Conservation (phyloP, 441 rosid species). For the Arabidopsis hybrid region DNA sequence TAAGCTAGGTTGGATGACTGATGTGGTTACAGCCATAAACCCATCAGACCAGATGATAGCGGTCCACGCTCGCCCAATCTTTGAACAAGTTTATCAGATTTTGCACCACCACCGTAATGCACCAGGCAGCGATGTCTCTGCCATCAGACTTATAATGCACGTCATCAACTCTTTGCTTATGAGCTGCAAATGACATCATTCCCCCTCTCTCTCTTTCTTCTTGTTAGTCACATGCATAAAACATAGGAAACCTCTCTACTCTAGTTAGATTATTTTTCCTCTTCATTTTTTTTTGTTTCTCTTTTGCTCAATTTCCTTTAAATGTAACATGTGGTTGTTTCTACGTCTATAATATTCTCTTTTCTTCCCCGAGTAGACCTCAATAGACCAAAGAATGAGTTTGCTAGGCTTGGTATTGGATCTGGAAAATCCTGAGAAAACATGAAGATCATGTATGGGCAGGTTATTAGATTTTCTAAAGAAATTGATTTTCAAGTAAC, state of each 20-base stretch:
- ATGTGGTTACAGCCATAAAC: slow-evolving; percentile 57
- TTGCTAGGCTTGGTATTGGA: no score
- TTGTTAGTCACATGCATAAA: slow-evolving; percentile 32
- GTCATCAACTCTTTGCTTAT: slow-evolving; percentile 68
- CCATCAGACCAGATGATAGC: slow-evolving; percentile 60
- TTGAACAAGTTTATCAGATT: slow-evolving; percentile 69
- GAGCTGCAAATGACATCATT: slow-evolving; percentile 54
- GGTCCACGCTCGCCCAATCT: slow-evolving; percentile 57
- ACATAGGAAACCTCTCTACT: slow-evolving; percentile 19
- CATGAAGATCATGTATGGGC: background rate
- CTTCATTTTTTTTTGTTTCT: slow-evolving; percentile 18
- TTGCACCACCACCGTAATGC: slow-evolving; percentile 54
- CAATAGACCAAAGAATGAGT: no score
- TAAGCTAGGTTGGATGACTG: slow-evolving; percentile 65
- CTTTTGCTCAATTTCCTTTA: slow-evolving; percentile 4
- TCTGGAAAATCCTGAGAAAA: no score
- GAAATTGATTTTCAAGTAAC: background rate
- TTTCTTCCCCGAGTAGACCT: background rate
- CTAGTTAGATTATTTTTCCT: background rate
- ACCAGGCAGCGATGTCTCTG: slow-evolving; percentile 55
- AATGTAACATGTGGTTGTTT: slow-evolving; percentile 38
- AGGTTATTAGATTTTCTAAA: background rate
- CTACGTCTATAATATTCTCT: background rate
- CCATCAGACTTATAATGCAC: slow-evolving; percentile 60
- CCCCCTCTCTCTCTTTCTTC: background rate